Base-by-base conservation (phyloP, 805 yeast genomes). In the Pichia gijzeniarum region DNA sequence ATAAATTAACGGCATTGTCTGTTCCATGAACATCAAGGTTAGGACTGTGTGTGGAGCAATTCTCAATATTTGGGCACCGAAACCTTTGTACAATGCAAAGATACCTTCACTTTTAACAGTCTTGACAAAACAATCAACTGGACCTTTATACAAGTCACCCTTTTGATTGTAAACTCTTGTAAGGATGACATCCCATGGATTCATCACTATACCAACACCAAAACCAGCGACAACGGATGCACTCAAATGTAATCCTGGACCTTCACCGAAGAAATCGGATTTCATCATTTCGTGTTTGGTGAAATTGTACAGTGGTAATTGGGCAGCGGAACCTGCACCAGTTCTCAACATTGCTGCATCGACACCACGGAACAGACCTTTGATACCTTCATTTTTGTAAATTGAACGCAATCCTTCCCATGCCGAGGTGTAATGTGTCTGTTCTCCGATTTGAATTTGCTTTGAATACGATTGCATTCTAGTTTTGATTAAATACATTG, bases 81-180 rank as follows among this genome's bases (percentile, higher is more conserved):
- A 91, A 12, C 99, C 99, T 68, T 93, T 93, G 65, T 91, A 93
- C 35, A 93, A 72, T 1, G 98, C 98, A 35, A 72, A 58, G 5
- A 81, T 61, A n/a, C 99, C 99, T 67, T 93, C 99, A 19, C 78
- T 70, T 48, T 68, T 73, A 25, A 90, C 76, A 0, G 97, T 90
- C 66, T 93, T 91, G 45, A 78, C 57, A 45, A 90, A 70, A 71
- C 99, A 93, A 66, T 93, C 99, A 20, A 89, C 53, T 1, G 96
- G 95, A 9, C 95, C 95, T 42, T 70, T 73, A 67, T 93, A 93
- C 43, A 85, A 74, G 58, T 85, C 75, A 40, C 95, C 96, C 65
- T 82, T 85, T 64, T 93, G 98, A 66, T 93, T 93, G 68, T 91
- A 93, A 63, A 93, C 83, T 69, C 99, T 79, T 1, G 99, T 93